Base-by-base conservation (phyloP, 352 stramenopile species). In the Thraustotheca clavata region DNA sequence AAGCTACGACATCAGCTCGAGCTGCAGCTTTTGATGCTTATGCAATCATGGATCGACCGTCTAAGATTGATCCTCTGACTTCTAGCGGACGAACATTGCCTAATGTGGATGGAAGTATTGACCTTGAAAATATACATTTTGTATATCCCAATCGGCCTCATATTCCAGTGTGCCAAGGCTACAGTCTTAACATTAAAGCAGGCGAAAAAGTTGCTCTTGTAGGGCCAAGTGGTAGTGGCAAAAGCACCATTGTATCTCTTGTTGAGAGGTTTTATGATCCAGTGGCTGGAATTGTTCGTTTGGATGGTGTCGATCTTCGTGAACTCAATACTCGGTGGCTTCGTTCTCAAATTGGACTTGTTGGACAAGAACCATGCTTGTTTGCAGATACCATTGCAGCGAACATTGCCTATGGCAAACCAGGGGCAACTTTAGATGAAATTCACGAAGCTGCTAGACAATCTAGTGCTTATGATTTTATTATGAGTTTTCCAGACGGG, bases 391-490 rank as follows among this genome's bases (percentile, higher is more conserved):
- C 72, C 14, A 85, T 83, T 52, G 62, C 77, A 32, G 83, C 84
- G 62, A 93, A 94, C 46, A 89, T 96, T 38, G 72, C 73, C 1
- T 80, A 96, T 67, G 88, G 87, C 2, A 75, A 70, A 48, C 74
- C 76, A 36, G 50, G 70, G 24, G 83, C 84, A 18, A 88, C 69
- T 12, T 60, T 89, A 26, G 79, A 87, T 7, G 80, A 96, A 38
- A 78, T 97, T 7, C 60, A 77, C 8, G 70, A 86, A n/a, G 79
- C 79, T 0, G 83, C 88, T 8, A 79, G 77, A 50, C 76, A 85
- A 49, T 89, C 92, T 4, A 97, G 97, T 68, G 90, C 91, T 3
- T 91, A 94, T 62, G 75, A 86, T 32, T 98, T 98, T 62, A 97
- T 98, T 54, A 76, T 70, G 50, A 47, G 68, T 9, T 95, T 98